Conservation (phyloP, 148 eudicot species). For the Vaccinium darrowii region DNA sequence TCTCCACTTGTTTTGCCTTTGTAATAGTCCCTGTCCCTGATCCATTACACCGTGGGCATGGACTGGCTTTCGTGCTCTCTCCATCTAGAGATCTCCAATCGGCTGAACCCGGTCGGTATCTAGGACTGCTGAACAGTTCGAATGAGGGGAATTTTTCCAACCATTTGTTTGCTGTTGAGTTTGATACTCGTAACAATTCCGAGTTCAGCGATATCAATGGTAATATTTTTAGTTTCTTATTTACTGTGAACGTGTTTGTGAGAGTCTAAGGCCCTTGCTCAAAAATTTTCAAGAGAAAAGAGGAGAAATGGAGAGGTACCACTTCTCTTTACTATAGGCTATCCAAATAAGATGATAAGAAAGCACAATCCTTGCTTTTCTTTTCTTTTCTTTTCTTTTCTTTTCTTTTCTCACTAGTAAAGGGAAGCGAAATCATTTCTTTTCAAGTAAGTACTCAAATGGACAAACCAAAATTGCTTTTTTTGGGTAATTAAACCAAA, state of each 20-base stretch:
- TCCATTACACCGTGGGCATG: slow-evolving; percentile 53
- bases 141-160: slow-evolving; percentile 23
- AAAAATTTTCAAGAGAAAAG: too few relatives aligned
- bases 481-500: not conserved
- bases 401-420: too few relatives aligned
- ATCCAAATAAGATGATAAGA: too few relatives aligned
- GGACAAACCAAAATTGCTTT: not conserved
- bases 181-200: slow-evolving; percentile 35
- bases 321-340: too few relatives aligned
- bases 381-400: too few relatives aligned
- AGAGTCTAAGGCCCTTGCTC: too few relatives aligned
- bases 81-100: not conserved
- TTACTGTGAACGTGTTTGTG: too few relatives aligned
- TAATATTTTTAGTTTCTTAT: too few relatives aligned
- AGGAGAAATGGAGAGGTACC: too few relatives aligned
- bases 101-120: slow-evolving; percentile 30
- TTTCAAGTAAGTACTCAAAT: not conserved
- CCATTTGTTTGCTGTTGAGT: slow-evolving; percentile 46
- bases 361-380: too few relatives aligned
- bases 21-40: slow-evolving; percentile 38
- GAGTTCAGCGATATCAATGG: slow-evolving; percentile 35
- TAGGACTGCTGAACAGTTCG: slow-evolving; percentile 30
- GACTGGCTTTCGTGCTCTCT: slow-evolving; percentile 47
- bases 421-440: too few relatives aligned
- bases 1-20: slow-evolving; percentile 47